A percentile compares a stretch with the other conserved stretches of the same genome.
phyloP scores from a whole-genome alignment of 257 asterid genomes.

The Solanum pinnatisectum region DNA sequence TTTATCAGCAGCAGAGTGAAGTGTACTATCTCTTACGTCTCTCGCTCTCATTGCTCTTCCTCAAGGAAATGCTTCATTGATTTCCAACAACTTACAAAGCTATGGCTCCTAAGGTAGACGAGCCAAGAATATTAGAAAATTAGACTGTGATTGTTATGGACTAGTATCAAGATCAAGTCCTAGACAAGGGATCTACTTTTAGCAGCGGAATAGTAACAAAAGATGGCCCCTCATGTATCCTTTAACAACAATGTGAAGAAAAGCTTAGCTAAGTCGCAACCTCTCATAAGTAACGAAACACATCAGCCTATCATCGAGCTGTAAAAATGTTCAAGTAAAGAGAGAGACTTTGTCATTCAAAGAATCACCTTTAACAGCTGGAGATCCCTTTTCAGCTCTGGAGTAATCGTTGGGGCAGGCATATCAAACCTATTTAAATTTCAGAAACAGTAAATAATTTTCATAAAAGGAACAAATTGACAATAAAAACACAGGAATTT shows the following conservation, averaged over 20 bases:
- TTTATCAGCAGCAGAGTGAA: background rate
- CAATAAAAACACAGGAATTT: background rate
- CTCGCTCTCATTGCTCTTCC: background rate
- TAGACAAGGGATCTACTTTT: background rate
- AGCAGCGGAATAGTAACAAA: background rate
- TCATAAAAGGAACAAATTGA: background rate
- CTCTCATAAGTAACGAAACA: background rate
- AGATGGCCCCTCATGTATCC: background rate
- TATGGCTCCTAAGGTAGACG: background rate
- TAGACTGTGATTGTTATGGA: background rate
- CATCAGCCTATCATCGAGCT: background rate
- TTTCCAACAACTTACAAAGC: background rate
- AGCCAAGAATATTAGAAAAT: background rate
- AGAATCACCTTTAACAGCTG: conserved; percentile 60
- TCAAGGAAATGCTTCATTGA: background rate
- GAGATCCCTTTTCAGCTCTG: conserved; percentile 81
- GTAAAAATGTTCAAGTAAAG: background rate
- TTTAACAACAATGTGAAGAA: background rate
- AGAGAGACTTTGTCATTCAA: background rate
- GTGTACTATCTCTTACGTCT: background rate
- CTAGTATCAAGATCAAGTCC: background rate
- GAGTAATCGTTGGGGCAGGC: conserved; percentile 85
- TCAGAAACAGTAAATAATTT: background rate
- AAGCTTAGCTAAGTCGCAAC: background rate
- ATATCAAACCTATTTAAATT: conserved; percentile 64